A percentile compares a stretch with the other conserved stretches of the same genome.
phyloP scores from a whole-genome alignment of 441 rosid species.

The Capsella rubella region DNA sequence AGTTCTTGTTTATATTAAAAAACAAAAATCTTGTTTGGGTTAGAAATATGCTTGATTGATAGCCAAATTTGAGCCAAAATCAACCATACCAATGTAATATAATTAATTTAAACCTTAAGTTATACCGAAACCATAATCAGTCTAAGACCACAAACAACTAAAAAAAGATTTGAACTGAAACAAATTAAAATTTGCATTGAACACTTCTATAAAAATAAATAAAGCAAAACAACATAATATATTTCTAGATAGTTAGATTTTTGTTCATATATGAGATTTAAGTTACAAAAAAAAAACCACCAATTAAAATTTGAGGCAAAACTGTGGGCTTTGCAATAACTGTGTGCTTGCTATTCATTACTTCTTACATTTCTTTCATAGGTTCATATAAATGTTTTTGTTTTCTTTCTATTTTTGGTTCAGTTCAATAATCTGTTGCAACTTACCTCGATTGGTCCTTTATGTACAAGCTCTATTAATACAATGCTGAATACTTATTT shows the following conservation, averaged over 20 bases:
- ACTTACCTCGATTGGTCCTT: constrained; percentile 43
- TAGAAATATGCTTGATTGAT: too few relatives aligned
- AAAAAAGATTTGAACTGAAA: background rate
- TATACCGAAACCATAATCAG: background rate
- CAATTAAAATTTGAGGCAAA: constrained; percentile 12
- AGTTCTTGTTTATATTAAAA: too few relatives aligned
- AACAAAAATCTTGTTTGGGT: too few relatives aligned
- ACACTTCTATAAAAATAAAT: background rate
- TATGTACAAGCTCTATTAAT: constrained; percentile 35
- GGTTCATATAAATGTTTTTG: constrained; percentile 38
- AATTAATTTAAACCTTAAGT: background rate
- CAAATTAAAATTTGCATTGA: background rate
- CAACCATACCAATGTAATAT: too few relatives aligned
- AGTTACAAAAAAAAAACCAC: constrained; percentile 23
- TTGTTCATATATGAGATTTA: background rate
- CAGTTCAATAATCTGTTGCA: constrained; percentile 23
- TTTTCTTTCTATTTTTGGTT: constrained; percentile 40
- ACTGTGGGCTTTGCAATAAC: constrained; percentile 40
- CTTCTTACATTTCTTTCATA: constrained; percentile 3
- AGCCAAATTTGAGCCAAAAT: too few relatives aligned
- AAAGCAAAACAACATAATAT: background rate
- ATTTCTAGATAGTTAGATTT: background rate
- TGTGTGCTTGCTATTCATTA: constrained; percentile 32
- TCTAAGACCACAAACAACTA: background rate
- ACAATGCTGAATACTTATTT: background rate